Evolutionary conservation across 1,139 yeast genomes (phyloP).

Genomic region (Debaryomyces psychrophilus): DNA sequence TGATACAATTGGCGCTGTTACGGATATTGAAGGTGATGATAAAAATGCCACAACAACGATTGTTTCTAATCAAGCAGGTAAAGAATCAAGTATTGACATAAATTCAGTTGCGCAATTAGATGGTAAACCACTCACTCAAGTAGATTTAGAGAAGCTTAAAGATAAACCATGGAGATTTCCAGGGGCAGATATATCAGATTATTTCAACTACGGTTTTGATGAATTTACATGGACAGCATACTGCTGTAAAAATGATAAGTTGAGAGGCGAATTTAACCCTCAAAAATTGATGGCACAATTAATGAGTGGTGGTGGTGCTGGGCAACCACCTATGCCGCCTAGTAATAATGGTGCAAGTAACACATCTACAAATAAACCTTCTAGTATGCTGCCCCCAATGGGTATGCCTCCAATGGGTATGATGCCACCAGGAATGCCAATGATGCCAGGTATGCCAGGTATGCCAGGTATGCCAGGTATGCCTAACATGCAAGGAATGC

Average conservation of each 20-base stretch:
- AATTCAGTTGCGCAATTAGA: slow-evolving; percentile 78
- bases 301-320: slow-evolving; percentile 32
- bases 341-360: slow-evolving; percentile 7
- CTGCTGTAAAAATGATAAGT: slow-evolving; percentile 82
- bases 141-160: slow-evolving; percentile 80
- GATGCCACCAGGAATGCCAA: slow-evolving; percentile 29
- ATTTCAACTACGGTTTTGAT: slow-evolving; percentile 94
- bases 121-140: slow-evolving; percentile 81
- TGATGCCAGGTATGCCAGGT: slow-evolving; percentile 27
- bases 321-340: slow-evolving; percentile 13
- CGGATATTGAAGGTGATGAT: slow-evolving; percentile 42
- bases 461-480: slow-evolving; percentile 28
- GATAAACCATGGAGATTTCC: slow-evolving; percentile 99
- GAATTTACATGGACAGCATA: slow-evolving; percentile 96
- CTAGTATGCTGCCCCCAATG: slow-evolving; percentile 27
- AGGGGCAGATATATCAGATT: slow-evolving; percentile 92
- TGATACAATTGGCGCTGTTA: slow-evolving; percentile 25
- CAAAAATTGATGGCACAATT: slow-evolving; percentile 50
- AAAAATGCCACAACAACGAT: slow-evolving; percentile 31
- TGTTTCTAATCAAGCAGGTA: slow-evolving; percentile 34
- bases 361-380: slow-evolving; percentile 14
- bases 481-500: slow-evolving; percentile 28
- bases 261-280: slow-evolving; percentile 78
- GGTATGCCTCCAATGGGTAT: slow-evolving; percentile 27
- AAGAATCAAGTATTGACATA: slow-evolving; percentile 61